Base-by-base conservation (phyloP, 331 rosid species). In the Dryas integrifolia region DNA sequence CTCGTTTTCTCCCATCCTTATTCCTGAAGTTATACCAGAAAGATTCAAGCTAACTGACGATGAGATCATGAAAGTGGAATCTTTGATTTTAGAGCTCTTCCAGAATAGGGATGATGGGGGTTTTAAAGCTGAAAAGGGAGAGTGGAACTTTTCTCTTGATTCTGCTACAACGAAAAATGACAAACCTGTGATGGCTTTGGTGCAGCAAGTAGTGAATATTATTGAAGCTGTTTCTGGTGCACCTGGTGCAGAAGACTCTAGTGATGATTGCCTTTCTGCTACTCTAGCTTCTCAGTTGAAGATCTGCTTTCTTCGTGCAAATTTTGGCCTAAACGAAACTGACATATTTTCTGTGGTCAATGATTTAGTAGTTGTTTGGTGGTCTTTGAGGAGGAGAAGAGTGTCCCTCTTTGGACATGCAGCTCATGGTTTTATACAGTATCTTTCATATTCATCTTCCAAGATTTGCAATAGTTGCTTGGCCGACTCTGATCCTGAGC, bases 381-480 rank as follows among this genome's bases (percentile, higher is more conserved):
- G 90, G 98, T 85, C 89, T 74, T 81, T 91, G 88, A 86, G 97
- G 85, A 82, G 79, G 84, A 90, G 98, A 77, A 84, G 97, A 82
- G 97, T 93, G 77, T 89, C 96, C 80, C 80, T 93, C 58, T 90
- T 87, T 87, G 98, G 96, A 72, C 85, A 83, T 73, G 98, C 98
- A 69, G 96, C 97, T 81, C 84, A 81, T 76, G 97, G 94, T 61
- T 93, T 82, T 80, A 83, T 85, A 81, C 86, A 89, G 70, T 90
- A 89, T 84, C 97, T 93, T 78, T 86, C 87, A 2, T 82, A 82
- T 82, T 89, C 98, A 35, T 87, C 94, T 76, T 77, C 86, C 48
- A 86, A 66, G 69, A 72, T 84, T 83, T 74, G 81, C 80, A 82
- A 76, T 48, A 72, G 76, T 74, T 85, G 79, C 73, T 76, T 87